These are phyloP conservation scores for Triticum aestivum DNA, from an alignment of 176 grass and related monocot genomes.

Conservation along the genomic window DNA sequence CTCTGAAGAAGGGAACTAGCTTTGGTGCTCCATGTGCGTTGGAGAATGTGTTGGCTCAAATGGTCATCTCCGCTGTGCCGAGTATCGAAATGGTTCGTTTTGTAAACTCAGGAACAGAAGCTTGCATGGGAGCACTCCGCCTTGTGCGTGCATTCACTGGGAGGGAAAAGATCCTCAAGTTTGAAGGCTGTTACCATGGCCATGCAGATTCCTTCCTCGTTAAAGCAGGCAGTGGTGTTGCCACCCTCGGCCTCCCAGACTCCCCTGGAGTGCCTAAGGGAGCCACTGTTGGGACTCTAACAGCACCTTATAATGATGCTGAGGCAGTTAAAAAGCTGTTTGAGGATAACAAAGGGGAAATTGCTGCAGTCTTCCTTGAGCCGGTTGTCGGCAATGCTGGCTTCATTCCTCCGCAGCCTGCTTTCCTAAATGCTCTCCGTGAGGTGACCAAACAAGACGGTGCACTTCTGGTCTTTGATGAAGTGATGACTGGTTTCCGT, in stretches of 20 bases:
- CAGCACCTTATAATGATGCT: slow-evolving; percentile 79
- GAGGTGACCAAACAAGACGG: slow-evolving; percentile 81
- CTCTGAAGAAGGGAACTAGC: slow-evolving; percentile 98
- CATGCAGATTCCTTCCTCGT: slow-evolving; percentile 97
- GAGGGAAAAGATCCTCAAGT: slow-evolving; percentile 88
- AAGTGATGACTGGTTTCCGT: slow-evolving; percentile 99
- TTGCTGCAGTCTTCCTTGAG: slow-evolving; percentile 91
- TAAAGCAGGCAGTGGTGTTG: slow-evolving; percentile 97
- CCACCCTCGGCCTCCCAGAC: slow-evolving; percentile 94
- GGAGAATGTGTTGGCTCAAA: slow-evolving; percentile 91
- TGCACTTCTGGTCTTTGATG: slow-evolving; percentile 91
- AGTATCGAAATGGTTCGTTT: slow-evolving; percentile 98
- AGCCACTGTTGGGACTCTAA: slow-evolving; percentile 72
- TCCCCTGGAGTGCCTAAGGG: slow-evolving; percentile 93
- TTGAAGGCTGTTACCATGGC: slow-evolving; percentile 97
- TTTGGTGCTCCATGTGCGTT: slow-evolving; percentile 91
- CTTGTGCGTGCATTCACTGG: slow-evolving; percentile 94
- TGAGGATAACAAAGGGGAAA: slow-evolving; percentile 74
- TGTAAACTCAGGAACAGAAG: slow-evolving; percentile 98
- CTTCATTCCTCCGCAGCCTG: slow-evolving; percentile 69
- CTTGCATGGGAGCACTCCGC: slow-evolving; percentile 97
- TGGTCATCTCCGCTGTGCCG: slow-evolving; percentile 90
- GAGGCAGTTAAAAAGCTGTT: slow-evolving; percentile 74
- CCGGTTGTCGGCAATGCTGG: slow-evolving; percentile 96
- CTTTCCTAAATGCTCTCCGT: slow-evolving; percentile 72